Base-by-base conservation (phyloP, 129 eudicot genomes). In the Helichrysum umbraculigerum region DNA sequence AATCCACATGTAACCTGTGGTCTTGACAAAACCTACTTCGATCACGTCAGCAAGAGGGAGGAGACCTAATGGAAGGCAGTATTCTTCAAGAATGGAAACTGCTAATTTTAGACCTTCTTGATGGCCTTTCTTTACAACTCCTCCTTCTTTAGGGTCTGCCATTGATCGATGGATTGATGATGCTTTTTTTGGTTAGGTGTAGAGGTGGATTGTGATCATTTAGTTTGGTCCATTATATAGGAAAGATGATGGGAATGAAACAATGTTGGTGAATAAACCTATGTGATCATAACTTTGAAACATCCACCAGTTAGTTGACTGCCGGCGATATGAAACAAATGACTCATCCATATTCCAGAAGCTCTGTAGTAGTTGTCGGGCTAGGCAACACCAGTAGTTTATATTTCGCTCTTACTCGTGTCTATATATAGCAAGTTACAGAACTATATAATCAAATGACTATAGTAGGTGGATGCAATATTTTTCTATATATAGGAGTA, bases 1-100 rank as follows among this genome's bases (percentile, higher is more conserved):
- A 16, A 89, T 83, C 91, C 89, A 89, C 91, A 87, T 81, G 82
- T 89, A 86, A 6, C 96, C 96, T 1, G 83, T 87, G 80, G 71
- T 64, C 71, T 75, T 81, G 20, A 89, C 96, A 44, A 89, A 89
- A 21, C 96, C 96, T 3, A 85, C 91, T 76, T 89, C 89, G 15
- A 82, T 71, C 33, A 89, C 91, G 19, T 82, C 81, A 5, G 83
- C 91, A 44, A 88, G 83, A 10, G 94, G 90, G 59, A 88, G 94
- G 35, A 86, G 90, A 29, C 90, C 94, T 21, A 72, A 6, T 34
- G 90, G 94, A 72, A 88, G 90, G 28, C 83, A 78, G 14, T 73
- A 71, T 32, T 86, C 88, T 59, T 86, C 88, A 4, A 88, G 90
- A 29, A 88, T 74, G 65, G 87, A 66, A 29, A 78, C 66, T 2